phyloP scores from a whole-genome alignment of 225 moss, liverwort and hornwort species.

The Bryum argenteum region DNA sequence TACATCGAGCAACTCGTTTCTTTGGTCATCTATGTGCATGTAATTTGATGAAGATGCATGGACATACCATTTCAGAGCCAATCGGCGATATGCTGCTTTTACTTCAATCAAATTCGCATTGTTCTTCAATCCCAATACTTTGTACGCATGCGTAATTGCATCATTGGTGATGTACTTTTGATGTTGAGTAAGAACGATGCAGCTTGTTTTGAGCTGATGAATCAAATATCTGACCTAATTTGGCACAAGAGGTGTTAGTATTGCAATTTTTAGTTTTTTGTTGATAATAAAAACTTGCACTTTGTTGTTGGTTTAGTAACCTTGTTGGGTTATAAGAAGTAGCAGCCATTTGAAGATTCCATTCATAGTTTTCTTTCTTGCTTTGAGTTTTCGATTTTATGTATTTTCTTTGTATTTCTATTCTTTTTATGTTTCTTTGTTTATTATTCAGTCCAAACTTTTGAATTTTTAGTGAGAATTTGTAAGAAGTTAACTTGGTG shows the following conservation, averaged over 20 bases:
- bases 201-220: not conserved
- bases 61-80: constrained; percentile 52
- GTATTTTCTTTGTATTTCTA: no score
- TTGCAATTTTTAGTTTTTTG: no score
- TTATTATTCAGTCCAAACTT: no score
- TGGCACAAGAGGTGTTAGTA: fast-evolving
- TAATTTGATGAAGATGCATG: not conserved
- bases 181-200: not conserved
- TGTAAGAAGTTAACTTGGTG: no score
- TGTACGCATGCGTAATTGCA: not conserved
- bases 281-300: no score
- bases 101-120: constrained; percentile 48
- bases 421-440: no score
- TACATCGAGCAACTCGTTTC: no score
- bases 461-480: no score
- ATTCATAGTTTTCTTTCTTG: no score
- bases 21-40: no score
- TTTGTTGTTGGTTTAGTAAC: not conserved
- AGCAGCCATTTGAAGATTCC: no score
- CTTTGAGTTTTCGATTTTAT: no score
- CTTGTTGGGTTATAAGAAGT: not conserved
- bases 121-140: constrained; percentile 39
- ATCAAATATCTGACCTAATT: not conserved
- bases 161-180: not conserved
- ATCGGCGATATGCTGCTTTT: constrained; percentile 42